phyloP scores from a whole-genome alignment of 1,284 basidiomycete species.

The Rhodotorula sp. region DNA sequence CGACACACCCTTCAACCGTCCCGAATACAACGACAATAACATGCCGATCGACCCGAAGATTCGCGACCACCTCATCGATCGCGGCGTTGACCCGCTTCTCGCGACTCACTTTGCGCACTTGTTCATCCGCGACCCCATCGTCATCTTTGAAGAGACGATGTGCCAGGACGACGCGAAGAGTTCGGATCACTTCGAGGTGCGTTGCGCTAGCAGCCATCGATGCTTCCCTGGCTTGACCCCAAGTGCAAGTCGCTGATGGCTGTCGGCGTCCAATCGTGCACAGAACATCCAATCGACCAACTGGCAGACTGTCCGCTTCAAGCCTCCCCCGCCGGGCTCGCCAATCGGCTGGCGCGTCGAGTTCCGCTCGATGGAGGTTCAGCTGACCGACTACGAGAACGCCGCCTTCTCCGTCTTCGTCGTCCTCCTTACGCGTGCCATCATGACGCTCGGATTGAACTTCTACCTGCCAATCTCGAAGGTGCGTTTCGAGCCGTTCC shows the following conservation, averaged over 20 bases:
- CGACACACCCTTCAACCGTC: conserved; percentile 72
- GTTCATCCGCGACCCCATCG: conserved; percentile 96
- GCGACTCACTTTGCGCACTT: conserved; percentile 91
- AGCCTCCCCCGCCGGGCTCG: conserved; percentile 89
- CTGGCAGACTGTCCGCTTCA: conserved; percentile 99
- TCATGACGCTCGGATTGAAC: conserved; percentile 85
- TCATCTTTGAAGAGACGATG: conserved; percentile 90
- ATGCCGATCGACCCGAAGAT: conserved; percentile 76
- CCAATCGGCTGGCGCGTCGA: conserved; percentile 97
- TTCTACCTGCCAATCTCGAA: conserved; percentile 97
- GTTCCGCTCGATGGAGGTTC: conserved; percentile 98
- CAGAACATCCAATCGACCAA: conserved; percentile 98
- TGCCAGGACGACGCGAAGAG: conserved; percentile 83
- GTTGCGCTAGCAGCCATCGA: conserved; percentile 11
- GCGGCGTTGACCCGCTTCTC: conserved; percentile 82
- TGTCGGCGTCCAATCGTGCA: not conserved
- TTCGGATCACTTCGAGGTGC: conserved; percentile 93
- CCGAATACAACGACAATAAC: conserved; percentile 87
- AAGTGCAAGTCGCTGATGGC: not conserved
- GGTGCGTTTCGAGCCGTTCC: conserved; percentile 53
- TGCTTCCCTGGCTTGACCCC: not conserved
- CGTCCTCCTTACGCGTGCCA: conserved; percentile 88
- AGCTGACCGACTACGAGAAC: conserved; percentile 98
- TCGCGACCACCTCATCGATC: conserved; percentile 65
- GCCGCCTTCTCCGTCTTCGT: conserved; percentile 94